phyloP scores from a whole-genome alignment of 2,329 filamentous ascomycete genomes.

The Fusarium lyarnte region DNA sequence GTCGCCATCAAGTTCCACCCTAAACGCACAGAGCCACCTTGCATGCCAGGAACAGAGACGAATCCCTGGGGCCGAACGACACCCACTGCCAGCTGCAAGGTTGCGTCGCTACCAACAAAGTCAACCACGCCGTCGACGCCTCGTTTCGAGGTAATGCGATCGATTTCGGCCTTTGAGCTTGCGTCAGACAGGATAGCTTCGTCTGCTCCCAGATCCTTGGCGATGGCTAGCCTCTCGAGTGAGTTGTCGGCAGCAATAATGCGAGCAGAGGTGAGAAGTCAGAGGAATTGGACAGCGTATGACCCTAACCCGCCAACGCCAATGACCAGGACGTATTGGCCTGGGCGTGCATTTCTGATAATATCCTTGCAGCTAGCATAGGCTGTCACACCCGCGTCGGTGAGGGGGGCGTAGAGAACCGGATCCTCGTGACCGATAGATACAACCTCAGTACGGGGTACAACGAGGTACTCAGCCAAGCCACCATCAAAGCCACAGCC shows the following conservation, averaged over 20 bases:
- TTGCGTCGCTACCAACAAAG: not conserved
- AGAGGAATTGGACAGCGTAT: not conserved
- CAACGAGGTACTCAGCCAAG: not conserved
- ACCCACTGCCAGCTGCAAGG: not conserved
- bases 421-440: not conserved
- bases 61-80: not conserved
- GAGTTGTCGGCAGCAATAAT: not conserved
- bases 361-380: not conserved
- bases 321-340: not conserved
- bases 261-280: not conserved
- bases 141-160: not conserved
- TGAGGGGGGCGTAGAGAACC: not conserved
- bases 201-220: not conserved
- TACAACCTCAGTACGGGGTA: not conserved
- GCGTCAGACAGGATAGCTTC: not conserved
- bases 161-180: not conserved
- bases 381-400: not conserved
- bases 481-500: not conserved
- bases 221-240: not conserved
- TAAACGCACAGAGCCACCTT: not conserved
- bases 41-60: not conserved
- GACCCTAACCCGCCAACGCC: not conserved
- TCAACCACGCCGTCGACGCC: not conserved
- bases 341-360: not conserved
- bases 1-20: not conserved